These are phyloP conservation scores for Rhynchosporium agropyri DNA, from an alignment of 2,329 filamentous ascomycete genomes.

Conservation along the genomic window DNA sequence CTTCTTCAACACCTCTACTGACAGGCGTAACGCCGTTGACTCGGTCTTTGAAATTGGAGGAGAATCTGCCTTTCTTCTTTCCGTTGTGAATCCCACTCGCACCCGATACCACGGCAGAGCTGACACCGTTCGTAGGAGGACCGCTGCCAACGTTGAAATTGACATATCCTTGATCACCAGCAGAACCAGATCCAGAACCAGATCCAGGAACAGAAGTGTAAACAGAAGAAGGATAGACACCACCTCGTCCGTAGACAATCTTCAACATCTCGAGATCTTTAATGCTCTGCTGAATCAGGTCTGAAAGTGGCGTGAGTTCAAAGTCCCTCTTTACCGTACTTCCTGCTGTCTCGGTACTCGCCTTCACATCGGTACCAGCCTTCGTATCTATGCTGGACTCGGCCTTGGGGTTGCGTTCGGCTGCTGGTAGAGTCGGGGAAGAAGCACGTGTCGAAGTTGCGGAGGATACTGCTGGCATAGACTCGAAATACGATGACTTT, in stretches of 20 bases:
- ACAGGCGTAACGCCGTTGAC: too few species aligned
- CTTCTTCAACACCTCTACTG: background rate
- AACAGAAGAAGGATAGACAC: too few species aligned
- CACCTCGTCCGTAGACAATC: background rate
- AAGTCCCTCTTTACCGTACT: background rate
- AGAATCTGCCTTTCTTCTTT: too few species aligned
- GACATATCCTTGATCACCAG: too few species aligned
- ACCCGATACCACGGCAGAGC: too few species aligned
- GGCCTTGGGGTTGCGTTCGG: background rate
- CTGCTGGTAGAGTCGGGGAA: too few species aligned
- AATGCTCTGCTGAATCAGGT: conserved; percentile 14
- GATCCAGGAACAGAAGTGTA: too few species aligned
- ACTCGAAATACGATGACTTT: background rate
- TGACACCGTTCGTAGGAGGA: too few species aligned
- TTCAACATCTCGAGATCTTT: conserved; percentile 15
- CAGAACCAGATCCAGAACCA: too few species aligned
- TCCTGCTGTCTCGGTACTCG: background rate
- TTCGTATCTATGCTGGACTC: background rate
- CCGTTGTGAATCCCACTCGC: too few species aligned
- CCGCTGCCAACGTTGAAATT: too few species aligned
- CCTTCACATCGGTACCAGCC: background rate
- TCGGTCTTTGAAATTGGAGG: too few species aligned
- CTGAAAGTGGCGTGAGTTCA: conserved; percentile 14
- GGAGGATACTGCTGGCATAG: background rate
- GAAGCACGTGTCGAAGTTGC: background rate